A percentile compares a stretch with the other conserved stretches of the same genome.
phyloP scores from a whole-genome alignment of 2,329 filamentous ascomycete species.

The Aspergillus sp. region DNA sequence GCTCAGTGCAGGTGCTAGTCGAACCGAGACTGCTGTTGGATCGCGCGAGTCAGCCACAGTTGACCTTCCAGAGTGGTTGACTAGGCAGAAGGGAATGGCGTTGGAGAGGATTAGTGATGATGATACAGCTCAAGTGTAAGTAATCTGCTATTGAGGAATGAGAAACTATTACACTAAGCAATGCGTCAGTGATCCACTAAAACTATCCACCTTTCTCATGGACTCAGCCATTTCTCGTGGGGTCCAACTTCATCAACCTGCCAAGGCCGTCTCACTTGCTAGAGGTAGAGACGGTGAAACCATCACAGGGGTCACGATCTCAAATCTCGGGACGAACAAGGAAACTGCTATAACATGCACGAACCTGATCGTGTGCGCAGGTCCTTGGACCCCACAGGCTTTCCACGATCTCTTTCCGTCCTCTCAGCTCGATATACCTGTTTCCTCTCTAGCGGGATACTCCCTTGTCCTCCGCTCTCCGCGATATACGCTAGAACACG shows the following conservation, averaged over 20 bases:
- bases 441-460: conserved; percentile 67
- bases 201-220: conserved; percentile 66
- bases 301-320: conserved; percentile 55
- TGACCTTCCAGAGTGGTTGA: conserved; percentile 59
- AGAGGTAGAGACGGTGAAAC: conserved; percentile 49
- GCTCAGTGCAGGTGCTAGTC: conserved; percentile 63
- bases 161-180: background rate
- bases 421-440: conserved; percentile 53
- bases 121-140: conserved; percentile 63
- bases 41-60: conserved; percentile 35
- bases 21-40: conserved; percentile 53
- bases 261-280: conserved; percentile 53
- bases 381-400: conserved; percentile 69
- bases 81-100: conserved; percentile 52
- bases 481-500: conserved; percentile 37
- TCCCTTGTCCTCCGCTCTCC: conserved; percentile 67
- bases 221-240: conserved; percentile 57
- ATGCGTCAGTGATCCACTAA: conserved; percentile 59
- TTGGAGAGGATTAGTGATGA: conserved; percentile 63
- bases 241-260: conserved; percentile 66
- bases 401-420: conserved; percentile 64
- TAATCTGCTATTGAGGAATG: conserved; percentile 11
- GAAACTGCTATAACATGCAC: conserved; percentile 56
- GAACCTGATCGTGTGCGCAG: conserved; percentile 65
- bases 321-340: conserved; percentile 34